These are phyloP conservation scores for Nemania sp. DNA, from an alignment of 2,329 filamentous ascomycete species.

Conservation along the genomic window DNA sequence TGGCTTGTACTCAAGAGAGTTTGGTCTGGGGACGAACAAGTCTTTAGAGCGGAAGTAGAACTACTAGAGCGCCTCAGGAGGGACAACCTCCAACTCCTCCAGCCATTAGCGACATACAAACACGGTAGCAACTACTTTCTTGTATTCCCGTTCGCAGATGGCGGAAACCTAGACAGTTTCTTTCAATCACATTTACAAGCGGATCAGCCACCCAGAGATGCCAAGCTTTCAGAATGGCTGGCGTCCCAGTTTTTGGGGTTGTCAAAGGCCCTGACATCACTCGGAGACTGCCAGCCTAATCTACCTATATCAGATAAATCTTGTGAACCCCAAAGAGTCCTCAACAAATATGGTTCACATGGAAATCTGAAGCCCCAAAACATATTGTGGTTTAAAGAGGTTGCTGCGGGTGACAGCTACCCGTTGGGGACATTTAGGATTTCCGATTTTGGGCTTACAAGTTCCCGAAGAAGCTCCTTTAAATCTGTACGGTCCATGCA, in stretches of 20 bases:
- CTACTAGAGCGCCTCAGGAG: neutral
- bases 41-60: neutral
- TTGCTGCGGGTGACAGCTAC: neutral
- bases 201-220: conserved; percentile 2
- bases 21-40: neutral
- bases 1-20: conserved; percentile 1
- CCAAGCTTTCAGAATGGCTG: conserved; percentile 16
- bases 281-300: conserved; percentile 2
- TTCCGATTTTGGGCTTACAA: neutral
- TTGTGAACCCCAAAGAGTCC: neutral
- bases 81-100: neutral
- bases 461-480: too few relatives aligned
- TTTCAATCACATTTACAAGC: neutral
- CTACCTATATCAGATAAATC: neutral
- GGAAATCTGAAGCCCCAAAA: neutral
- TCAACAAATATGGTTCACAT: neutral
- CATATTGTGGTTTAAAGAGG: neutral
- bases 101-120: neutral
- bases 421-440: neutral
- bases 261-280: neutral
- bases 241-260: conserved; percentile 1
- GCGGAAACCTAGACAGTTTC: conserved; percentile 1
- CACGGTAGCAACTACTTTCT: neutral
- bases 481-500: too few relatives aligned
- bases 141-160: neutral